Conservation (phyloP, 768 basidiomycete genomes). For the Phaeotremella skinneri region DNA sequence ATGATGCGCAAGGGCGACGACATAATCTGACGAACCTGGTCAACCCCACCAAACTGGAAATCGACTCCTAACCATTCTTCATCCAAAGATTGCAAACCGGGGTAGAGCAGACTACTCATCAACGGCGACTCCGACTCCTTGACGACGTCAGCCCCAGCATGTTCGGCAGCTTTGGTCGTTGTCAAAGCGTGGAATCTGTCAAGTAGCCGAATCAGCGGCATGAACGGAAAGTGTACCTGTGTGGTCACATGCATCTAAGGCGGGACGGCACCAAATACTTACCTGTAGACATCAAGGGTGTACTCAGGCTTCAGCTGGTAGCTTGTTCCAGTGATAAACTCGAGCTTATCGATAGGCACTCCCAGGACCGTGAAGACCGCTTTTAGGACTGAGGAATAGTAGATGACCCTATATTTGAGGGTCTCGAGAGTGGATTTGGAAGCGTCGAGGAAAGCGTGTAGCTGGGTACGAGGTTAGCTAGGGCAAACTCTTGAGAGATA, state of each 20-base stretch:
- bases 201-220: background rate
- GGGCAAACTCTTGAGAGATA: background rate
- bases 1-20: too few relatives aligned
- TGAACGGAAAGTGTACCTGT: background rate
- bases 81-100: slow-evolving; percentile 92
- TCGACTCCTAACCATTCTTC: slow-evolving; percentile 94
- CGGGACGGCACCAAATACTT: background rate
- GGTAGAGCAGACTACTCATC: slow-evolving; percentile 89
- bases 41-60: slow-evolving; percentile 97
- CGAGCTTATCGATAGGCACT: slow-evolving; percentile 79
- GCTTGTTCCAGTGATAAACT: slow-evolving; percentile 82
- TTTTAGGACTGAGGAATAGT: slow-evolving; percentile 78
- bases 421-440: slow-evolving; percentile 92
- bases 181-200: slow-evolving; percentile 73
- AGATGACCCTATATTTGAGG: slow-evolving; percentile 79
- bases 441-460: slow-evolving; percentile 97
- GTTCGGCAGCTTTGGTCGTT: slow-evolving; percentile 93
- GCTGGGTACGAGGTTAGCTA: slow-evolving; percentile 40
- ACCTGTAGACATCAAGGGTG: slow-evolving; percentile 87
- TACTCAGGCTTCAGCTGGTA: slow-evolving; percentile 91
- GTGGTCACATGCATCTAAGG: background rate
- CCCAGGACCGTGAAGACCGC: slow-evolving; percentile 84
- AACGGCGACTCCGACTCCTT: slow-evolving; percentile 92
- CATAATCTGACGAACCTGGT: slow-evolving; percentile 65
- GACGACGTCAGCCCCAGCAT: slow-evolving; percentile 97